phyloP scores from a whole-genome alignment of 306 rosid genomes.

The Fragaria vesca region DNA sequence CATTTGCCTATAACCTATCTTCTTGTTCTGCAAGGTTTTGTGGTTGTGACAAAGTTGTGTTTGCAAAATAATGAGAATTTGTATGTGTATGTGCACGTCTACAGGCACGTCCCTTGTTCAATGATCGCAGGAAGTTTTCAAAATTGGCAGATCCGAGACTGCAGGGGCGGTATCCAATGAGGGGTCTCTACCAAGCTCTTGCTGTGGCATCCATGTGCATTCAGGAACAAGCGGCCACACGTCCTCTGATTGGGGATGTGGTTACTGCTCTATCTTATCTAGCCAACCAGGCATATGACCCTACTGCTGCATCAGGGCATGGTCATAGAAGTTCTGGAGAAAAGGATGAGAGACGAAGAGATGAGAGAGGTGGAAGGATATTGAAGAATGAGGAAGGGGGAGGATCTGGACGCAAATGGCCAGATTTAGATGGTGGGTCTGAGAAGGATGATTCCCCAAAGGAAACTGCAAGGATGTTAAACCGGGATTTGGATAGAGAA shows the following conservation, averaged over 20 bases:
- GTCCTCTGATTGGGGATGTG: slow-evolving; percentile 88
- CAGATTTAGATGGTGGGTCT: slow-evolving; percentile 68
- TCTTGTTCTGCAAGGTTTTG: slow-evolving; percentile 5
- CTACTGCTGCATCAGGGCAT: slow-evolving; percentile 47
- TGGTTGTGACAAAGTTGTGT: slow-evolving; percentile 4
- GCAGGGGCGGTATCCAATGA: slow-evolving; percentile 85
- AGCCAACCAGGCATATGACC: slow-evolving; percentile 78
- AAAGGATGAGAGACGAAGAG: slow-evolving; percentile 64
- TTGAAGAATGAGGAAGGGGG: slow-evolving; percentile 71
- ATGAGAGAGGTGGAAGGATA: slow-evolving; percentile 60
- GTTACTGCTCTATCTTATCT: slow-evolving; percentile 88
- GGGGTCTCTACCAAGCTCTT: slow-evolving; percentile 84
- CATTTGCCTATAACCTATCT: slow-evolving; percentile 6
- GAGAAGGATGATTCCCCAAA: slow-evolving; percentile 86
- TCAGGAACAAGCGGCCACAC: slow-evolving; percentile 89
- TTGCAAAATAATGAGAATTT: slow-evolving; percentile 22
- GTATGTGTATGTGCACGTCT: slow-evolving; percentile 25
- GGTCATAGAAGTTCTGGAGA: slow-evolving; percentile 56
- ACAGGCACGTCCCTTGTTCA: slow-evolving; percentile 87
- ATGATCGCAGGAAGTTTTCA: slow-evolving; percentile 76
- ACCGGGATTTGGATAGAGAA: slow-evolving; percentile 75
- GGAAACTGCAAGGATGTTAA: slow-evolving; percentile 69
- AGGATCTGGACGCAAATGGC: slow-evolving; percentile 71
- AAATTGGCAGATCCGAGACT: slow-evolving; percentile 79
- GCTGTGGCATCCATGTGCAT: slow-evolving; percentile 98